Conservation (phyloP, 768 basidiomycete genomes). For the Lactarius deliciosus region DNA sequence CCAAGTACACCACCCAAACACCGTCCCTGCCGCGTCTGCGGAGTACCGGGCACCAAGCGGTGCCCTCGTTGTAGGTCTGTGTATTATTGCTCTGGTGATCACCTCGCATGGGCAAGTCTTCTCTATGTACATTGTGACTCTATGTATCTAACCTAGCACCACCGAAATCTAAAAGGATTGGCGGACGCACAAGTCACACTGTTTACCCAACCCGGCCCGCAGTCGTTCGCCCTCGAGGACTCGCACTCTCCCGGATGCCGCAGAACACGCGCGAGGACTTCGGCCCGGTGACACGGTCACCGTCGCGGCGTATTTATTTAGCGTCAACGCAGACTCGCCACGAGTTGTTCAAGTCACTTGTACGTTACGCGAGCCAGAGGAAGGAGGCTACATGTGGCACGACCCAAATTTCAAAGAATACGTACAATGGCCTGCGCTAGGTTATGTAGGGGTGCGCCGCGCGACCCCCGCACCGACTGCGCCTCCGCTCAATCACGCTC, state of each 20-base stretch:
- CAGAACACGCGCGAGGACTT: constrained; percentile 18
- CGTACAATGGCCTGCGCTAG: constrained; percentile 25
- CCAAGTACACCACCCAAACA: constrained; percentile 15
- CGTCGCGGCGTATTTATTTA: constrained; percentile 23
- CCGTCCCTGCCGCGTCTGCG: constrained; percentile 25
- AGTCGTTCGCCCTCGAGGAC: constrained; percentile 24
- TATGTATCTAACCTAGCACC: not conserved
- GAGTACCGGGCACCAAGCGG: constrained; percentile 20
- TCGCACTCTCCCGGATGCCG: constrained; percentile 18
- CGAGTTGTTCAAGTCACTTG: constrained; percentile 22
- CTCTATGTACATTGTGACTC: not conserved
- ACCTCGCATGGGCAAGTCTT: constrained; percentile 15
- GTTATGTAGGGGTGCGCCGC: constrained; percentile 22
- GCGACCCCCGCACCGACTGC: constrained; percentile 16
- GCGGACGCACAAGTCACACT: constrained; percentile 23
- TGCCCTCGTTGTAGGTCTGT: constrained; percentile 24
- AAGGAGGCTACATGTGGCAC: constrained; percentile 25
- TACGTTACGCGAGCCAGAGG: constrained; percentile 17
- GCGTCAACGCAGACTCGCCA: constrained; percentile 21
- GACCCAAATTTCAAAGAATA: constrained; percentile 24
- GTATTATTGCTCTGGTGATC: constrained; percentile 25
- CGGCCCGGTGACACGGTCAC: constrained; percentile 18
- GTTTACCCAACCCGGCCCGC: constrained; percentile 16
- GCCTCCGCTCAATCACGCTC: constrained; percentile 7
- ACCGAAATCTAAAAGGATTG: constrained; percentile 15